Evolutionary conservation across 345 rosid species (phyloP), one percentile per base, ranked within the genome.

Genomic region (Xanthoceras sorbifolium): DNA sequence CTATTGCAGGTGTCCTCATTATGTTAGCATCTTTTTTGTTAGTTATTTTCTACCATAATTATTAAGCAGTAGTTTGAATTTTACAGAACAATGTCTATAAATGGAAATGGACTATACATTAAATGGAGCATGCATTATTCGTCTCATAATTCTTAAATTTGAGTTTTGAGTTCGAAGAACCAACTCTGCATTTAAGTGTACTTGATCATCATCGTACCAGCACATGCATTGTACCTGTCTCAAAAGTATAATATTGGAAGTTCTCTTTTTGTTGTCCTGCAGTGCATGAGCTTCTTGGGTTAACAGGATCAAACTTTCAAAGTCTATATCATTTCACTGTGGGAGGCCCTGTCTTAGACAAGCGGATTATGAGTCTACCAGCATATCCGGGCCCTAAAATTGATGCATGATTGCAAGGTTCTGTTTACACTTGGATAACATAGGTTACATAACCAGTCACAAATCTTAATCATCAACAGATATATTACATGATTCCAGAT

Each of bases 311-410:
- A 9, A 81, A 83, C 78, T 94, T 88, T 80, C 97, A 92, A 84
- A 89, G 93, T 78, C 84, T 92, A 11, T 94, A 92, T 81, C 98
- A 94, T 85, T 94, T 94, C 85, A 94, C 96, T 0, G 85, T 89
- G 9, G 97, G 98, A 82, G 91, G 91, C 71, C 94, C 97, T 1
- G 94, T 92, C 31, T 9, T 89, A 72, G 98, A 94, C 85, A 86
- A 86, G 77, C 90, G 97, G 75, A 94, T 94, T 76, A 92, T 94
- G 97, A 90, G 93, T 82, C 86, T 92, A 71, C 98, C 96, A 22
- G 96, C 98, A 29, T 94, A 94, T 86, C 97, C 98, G 7, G 94
- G 97, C 14, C 98, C 95, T 11, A 74, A 26, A 15, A 34, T 82
- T 20, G 93, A 89, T 77, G 81, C 88, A 64, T 93, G 79, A 85